Evolutionary conservation across 1,284 basidiomycete genomes (phyloP).

Genomic region (Puccinia novopanici): DNA sequence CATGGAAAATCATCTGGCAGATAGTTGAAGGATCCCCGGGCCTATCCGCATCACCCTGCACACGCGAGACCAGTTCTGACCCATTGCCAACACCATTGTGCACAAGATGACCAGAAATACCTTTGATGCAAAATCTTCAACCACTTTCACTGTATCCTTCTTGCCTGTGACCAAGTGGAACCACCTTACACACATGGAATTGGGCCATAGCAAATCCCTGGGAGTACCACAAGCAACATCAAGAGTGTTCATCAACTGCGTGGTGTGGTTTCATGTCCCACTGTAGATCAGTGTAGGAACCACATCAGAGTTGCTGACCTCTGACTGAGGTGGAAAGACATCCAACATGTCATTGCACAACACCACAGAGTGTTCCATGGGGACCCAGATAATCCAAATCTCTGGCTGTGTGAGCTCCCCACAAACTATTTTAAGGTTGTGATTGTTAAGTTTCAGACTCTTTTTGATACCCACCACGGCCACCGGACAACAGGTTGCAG

Average conservation of each 20-base stretch:
- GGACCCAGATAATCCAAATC: background rate
- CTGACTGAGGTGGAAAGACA: background rate
- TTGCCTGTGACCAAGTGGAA: background rate
- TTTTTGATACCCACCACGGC: background rate
- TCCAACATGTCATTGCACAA: background rate
- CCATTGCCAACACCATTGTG: background rate
- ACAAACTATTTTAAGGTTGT: background rate
- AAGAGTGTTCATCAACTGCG: background rate
- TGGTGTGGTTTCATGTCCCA: background rate
- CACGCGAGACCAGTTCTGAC: background rate
- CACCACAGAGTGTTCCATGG: background rate
- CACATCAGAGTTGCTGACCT: background rate
- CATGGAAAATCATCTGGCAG: background rate
- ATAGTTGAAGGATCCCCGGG: background rate
- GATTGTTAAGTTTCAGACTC: too few species aligned
- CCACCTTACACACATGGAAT: background rate
- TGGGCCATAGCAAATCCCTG: background rate
- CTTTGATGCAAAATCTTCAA: background rate
- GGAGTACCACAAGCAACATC: conserved; percentile 7
- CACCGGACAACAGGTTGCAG: too few species aligned
- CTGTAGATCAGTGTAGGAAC: background rate
- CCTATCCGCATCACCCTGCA: background rate
- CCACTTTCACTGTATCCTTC: background rate
- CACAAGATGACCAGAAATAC: background rate
- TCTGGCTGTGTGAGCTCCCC: conserved; percentile 5